phyloP scores from a whole-genome alignment of 2,329 filamentous ascomycete species.

The Neofusicoccum kwambonambiense region DNA sequence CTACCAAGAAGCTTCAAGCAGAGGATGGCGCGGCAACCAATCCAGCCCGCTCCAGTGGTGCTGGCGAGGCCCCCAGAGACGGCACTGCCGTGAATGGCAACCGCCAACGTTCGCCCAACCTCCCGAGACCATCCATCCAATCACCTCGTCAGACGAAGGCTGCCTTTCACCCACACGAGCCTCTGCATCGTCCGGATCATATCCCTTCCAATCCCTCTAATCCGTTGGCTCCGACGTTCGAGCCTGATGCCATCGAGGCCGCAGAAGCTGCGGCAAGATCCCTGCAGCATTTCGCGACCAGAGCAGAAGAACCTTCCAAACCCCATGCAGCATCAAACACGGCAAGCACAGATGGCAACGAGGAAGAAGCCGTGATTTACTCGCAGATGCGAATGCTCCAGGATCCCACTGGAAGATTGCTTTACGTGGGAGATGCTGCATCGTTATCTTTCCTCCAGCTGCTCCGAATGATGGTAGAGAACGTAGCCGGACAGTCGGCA shows the following conservation, averaged over 20 bases:
- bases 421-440: constrained; percentile 64
- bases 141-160: neutral
- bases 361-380: constrained; percentile 58
- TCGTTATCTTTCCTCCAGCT: constrained; percentile 61
- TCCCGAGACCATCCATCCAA: neutral
- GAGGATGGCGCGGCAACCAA: constrained; percentile 17
- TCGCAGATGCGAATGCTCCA: constrained; percentile 59
- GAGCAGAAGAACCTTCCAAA: constrained; percentile 26
- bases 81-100: neutral
- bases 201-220: neutral
- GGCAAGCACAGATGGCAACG: constrained; percentile 43
- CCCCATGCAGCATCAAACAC: constrained; percentile 29
- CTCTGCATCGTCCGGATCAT: neutral
- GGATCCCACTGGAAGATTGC: constrained; percentile 57
- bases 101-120: neutral
- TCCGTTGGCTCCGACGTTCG: constrained; percentile 21
- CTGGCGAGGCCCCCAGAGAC: neutral
- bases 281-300: constrained; percentile 27
- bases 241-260: constrained; percentile 21
- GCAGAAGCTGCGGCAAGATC: constrained; percentile 26
- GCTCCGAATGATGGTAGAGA: constrained; percentile 61
- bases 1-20: constrained; percentile 36
- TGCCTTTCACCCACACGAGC: neutral
- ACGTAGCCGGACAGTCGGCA: constrained; percentile 51
- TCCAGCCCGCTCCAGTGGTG: neutral